Percentiles rank a stretch among this genome's conserved stretches.
Evolutionary conservation across 73 alveolate species (phyloP).

Genomic region (Uronychia binucleata): DNA sequence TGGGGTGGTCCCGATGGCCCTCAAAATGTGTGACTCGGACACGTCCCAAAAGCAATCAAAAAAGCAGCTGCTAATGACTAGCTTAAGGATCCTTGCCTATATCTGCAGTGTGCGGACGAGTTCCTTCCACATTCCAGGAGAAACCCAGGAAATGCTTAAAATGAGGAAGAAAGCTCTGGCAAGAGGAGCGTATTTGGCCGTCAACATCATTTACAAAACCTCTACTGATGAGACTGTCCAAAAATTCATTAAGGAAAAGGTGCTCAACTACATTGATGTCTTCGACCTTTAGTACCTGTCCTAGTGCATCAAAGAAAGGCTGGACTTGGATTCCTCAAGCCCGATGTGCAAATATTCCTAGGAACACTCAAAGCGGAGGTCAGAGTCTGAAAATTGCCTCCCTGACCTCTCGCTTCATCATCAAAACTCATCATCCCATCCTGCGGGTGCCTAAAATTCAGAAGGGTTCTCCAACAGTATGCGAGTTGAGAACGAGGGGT

Average conservation of each 20-base stretch:
- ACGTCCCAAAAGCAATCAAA: background rate
- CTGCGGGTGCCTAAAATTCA: no score
- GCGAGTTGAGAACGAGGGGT: no score
- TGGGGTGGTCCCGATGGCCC: slow-evolving; percentile 17
- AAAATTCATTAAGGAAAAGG: slow-evolving; percentile 29
- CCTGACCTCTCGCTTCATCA: background rate
- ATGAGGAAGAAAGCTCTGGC: slow-evolving; percentile 25
- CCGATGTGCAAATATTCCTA: background rate
- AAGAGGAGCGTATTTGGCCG: slow-evolving; percentile 16
- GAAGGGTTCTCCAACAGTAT: no score
- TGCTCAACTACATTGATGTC: slow-evolving; percentile 22
- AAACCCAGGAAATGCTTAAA: slow-evolving; percentile 28
- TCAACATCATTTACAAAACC: slow-evolving; percentile 3
- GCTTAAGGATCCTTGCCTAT: slow-evolving; percentile 14
- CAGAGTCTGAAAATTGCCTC: background rate
- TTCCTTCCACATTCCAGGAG: slow-evolving; percentile 42
- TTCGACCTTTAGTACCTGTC: slow-evolving; percentile 8
- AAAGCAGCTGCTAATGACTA: background rate
- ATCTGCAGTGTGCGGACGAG: slow-evolving; percentile 41
- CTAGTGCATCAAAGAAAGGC: background rate
- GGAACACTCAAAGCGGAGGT: background rate
- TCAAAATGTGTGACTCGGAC: background rate
- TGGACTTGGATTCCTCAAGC: background rate
- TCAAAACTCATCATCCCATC: background rate
- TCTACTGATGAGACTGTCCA: background rate